phyloP scores from a whole-genome alignment of 768 basidiomycete genomes.

The Neoboletus magnificus region DNA sequence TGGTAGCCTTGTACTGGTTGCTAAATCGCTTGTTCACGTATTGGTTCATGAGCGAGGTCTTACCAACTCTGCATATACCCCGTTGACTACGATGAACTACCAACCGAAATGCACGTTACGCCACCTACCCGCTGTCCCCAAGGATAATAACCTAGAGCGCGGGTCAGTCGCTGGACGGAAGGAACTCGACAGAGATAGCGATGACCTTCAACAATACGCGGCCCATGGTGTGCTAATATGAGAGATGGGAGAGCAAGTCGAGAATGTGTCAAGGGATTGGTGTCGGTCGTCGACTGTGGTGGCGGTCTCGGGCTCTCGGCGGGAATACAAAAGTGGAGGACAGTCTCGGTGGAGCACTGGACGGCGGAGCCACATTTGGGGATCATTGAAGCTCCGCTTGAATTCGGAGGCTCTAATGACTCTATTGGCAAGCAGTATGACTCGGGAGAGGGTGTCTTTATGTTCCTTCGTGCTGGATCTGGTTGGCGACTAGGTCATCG shows the following conservation, averaged over 20 bases:
- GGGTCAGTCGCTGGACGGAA: conserved; percentile 8
- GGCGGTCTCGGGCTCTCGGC: conserved; percentile 5
- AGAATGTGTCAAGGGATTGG: background rate
- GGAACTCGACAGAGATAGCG: background rate
- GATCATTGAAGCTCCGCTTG: conserved; percentile 24
- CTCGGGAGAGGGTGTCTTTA: background rate
- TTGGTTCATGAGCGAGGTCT: conserved; percentile 99
- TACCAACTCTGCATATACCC: conserved; percentile 70
- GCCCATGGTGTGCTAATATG: conserved; percentile 51
- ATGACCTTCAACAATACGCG: conserved; percentile 82
- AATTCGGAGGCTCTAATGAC: conserved; percentile 12
- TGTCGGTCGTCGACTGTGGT: conserved; percentile 7
- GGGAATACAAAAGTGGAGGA: conserved; percentile 8
- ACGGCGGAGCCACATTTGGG: conserved; percentile 14
- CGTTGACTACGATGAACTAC: conserved; percentile 5
- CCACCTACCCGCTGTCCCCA: conserved; percentile 87
- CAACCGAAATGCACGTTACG: background rate
- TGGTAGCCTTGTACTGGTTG: conserved; percentile 99
- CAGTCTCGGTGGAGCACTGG: conserved; percentile 15
- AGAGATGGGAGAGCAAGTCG: background rate
- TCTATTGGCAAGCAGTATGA: background rate
- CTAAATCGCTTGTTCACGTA: conserved; percentile 99
- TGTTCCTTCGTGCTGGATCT: conserved; percentile 5
- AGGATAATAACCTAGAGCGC: conserved; percentile 88
- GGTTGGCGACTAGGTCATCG: conserved; percentile 8